Conservation (phyloP, 805 yeast genomes). For the Yarrowia sp. region DNA sequence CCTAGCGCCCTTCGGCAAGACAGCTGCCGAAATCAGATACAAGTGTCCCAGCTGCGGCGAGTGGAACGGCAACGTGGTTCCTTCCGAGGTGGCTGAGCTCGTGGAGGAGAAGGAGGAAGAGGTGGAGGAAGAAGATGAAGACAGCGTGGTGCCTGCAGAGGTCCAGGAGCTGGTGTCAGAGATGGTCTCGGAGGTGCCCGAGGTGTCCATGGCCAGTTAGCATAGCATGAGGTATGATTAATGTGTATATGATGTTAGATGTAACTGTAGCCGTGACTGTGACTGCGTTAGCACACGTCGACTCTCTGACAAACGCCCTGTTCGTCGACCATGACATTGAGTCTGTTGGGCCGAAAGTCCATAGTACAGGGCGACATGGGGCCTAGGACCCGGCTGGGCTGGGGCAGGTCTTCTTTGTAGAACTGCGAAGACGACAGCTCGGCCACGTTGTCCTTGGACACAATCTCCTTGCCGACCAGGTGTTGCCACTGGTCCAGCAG, state of each 20-base stretch:
- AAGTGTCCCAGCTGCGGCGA: conserved; percentile 48
- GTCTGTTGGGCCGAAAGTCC: not conserved
- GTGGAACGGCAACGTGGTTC: not conserved
- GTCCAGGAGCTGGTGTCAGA: conserved; percentile 3
- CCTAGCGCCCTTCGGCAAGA: conserved; percentile 66
- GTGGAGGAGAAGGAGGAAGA: conserved; percentile 3
- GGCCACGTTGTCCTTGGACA: not conserved
- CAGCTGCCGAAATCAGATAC: conserved; percentile 51
- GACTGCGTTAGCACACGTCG: not conserved
- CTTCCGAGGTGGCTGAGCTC: not conserved
- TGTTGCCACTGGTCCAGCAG: conserved; percentile 1
- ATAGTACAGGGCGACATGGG: conserved; percentile 1
- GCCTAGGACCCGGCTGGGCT: not conserved
- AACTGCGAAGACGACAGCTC: not conserved
- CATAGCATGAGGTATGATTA: not conserved
- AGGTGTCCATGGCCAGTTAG: not conserved
- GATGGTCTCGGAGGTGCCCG: not conserved
- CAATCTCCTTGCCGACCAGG: conserved; percentile 7
- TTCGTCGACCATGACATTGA: not conserved
- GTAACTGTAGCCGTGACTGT: no score
- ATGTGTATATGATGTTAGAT: not conserved
- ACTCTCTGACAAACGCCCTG: not conserved
- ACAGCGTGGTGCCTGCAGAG: not conserved
- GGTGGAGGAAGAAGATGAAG: not conserved
- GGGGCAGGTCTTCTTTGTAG: conserved; percentile 4